These are phyloP conservation scores for Leccinum angustisporum DNA, from an alignment of 1,284 basidiomycete genomes.

Conservation along the genomic window DNA sequence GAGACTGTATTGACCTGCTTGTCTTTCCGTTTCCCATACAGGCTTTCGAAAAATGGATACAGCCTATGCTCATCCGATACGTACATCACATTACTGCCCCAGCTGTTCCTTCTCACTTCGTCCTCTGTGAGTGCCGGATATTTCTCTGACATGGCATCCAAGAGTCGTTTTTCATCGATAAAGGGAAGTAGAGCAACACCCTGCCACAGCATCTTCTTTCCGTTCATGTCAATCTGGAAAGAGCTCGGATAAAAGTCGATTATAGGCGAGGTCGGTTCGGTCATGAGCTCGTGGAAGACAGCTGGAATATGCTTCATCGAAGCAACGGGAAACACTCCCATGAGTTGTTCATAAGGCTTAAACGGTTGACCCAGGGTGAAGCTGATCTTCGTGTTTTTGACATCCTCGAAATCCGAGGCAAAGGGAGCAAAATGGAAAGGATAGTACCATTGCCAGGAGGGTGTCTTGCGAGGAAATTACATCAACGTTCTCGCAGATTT, in stretches of 20 bases:
- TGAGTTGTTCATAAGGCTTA: conserved; percentile 96
- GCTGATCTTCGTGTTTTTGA: conserved; percentile 77
- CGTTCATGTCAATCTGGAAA: conserved; percentile 99
- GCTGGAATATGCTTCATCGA: conserved; percentile 75
- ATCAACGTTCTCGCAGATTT: conserved; percentile 7
- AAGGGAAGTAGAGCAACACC: conserved; percentile 96
- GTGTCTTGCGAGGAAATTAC: conserved; percentile 54
- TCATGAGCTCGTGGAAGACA: conserved; percentile 90
- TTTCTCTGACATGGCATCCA: conserved; percentile 78
- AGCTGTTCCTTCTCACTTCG: conserved; percentile 81
- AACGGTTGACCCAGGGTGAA: conserved; percentile 86
- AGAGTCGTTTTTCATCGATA: conserved; percentile 85
- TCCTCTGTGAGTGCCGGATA: conserved; percentile 79
- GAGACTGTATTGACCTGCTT: conserved; percentile 60
- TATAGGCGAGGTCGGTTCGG: conserved; percentile 84
- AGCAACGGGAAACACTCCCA: conserved; percentile 93
- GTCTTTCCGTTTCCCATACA: conserved; percentile 88
- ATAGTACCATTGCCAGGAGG: conserved; percentile 99
- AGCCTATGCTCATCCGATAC: conserved; percentile 84
- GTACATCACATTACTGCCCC: conserved; percentile 86
- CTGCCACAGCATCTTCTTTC: conserved; percentile 99
- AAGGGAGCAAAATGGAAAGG: conserved; percentile 99
- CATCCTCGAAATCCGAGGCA: conserved; percentile 89
- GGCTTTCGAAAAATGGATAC: conserved; percentile 82
- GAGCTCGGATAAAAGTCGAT: conserved; percentile 93